These are phyloP conservation scores for Sequoia sempervirens DNA, from an alignment of 75 land plant genomes.

Conservation along the genomic window DNA sequence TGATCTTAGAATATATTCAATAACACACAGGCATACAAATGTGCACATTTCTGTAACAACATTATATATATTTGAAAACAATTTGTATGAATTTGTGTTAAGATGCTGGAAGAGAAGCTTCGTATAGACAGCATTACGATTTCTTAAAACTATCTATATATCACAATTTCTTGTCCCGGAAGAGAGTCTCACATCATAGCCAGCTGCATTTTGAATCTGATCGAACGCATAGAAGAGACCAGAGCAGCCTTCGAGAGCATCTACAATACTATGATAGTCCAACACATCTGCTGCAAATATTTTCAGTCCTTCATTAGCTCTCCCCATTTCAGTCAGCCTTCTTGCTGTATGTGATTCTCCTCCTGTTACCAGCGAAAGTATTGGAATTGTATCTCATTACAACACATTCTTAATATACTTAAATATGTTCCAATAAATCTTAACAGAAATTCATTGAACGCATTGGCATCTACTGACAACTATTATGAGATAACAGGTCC, in stretches of 20 bases:
- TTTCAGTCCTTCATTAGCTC: constrained; percentile 26
- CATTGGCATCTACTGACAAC: too few relatives aligned
- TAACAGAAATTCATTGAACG: too few relatives aligned
- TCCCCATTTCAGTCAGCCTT: constrained; percentile 22
- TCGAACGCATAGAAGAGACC: constrained; percentile 50
- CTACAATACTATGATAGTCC: constrained; percentile 60
- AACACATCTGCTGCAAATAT: constrained; percentile 46
- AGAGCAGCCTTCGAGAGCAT: constrained; percentile 50
- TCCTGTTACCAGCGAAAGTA: not conserved
- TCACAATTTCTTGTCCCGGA: not conserved
- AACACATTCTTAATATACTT: too few relatives aligned
- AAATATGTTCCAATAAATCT: too few relatives aligned
- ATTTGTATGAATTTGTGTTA: too few relatives aligned
- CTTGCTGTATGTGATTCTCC: constrained; percentile 20
- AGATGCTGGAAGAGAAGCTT: too few relatives aligned
- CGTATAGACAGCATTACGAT: too few relatives aligned
- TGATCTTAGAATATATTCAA: too few relatives aligned
- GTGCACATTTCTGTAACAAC: too few relatives aligned
- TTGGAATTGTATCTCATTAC: not conserved
- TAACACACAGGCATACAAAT: too few relatives aligned
- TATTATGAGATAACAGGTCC: too few relatives aligned
- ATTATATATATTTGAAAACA: too few relatives aligned
- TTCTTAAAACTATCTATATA: not conserved
- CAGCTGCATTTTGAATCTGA: constrained; percentile 5
- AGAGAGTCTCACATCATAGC: constrained; percentile 24